These are phyloP conservation scores for Candida rishiriensis DNA, from an alignment of 805 yeast genomes.

Conservation along the genomic window DNA sequence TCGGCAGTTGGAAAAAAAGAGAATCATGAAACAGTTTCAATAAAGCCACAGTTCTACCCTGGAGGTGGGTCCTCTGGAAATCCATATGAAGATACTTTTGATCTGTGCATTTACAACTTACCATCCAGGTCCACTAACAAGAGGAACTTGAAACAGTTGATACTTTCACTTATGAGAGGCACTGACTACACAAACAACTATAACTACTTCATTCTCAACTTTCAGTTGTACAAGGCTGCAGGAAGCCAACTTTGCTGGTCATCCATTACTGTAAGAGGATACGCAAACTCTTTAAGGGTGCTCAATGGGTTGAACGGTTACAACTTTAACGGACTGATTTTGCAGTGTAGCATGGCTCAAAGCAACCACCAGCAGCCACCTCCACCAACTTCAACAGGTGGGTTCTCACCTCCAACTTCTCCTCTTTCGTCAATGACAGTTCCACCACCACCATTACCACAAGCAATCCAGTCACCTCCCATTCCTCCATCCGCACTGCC, in stretches of 20 bases:
- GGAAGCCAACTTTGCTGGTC: conserved; percentile 20
- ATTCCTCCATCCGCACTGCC: conserved; percentile 1
- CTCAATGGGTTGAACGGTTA: conserved; percentile 17
- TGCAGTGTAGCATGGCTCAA: conserved; percentile 13
- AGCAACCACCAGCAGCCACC: conserved; percentile 1
- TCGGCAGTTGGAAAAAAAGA: too few relatives aligned
- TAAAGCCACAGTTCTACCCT: background rate
- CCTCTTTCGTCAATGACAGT: background rate
- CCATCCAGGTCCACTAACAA: conserved; percentile 9
- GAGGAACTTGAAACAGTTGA: conserved; percentile 5
- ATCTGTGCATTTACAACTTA: conserved; percentile 13
- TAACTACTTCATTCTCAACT: conserved; percentile 1
- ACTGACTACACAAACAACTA: background rate
- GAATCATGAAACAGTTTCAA: too few relatives aligned
- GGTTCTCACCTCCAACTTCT: conserved; percentile 6
- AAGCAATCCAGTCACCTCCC: background rate
- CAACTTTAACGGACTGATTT: conserved; percentile 10
- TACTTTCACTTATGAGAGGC: conserved; percentile 4
- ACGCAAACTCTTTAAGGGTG: conserved; percentile 6
- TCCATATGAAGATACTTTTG: too few relatives aligned
- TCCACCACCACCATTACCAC: background rate
- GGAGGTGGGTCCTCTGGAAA: background rate
- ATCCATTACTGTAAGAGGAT: conserved; percentile 10
- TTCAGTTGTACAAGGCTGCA: conserved; percentile 19
- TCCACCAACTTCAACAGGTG: background rate